Conservation (phyloP, 257 asterid genomes). For the Solanum okadae region DNA sequence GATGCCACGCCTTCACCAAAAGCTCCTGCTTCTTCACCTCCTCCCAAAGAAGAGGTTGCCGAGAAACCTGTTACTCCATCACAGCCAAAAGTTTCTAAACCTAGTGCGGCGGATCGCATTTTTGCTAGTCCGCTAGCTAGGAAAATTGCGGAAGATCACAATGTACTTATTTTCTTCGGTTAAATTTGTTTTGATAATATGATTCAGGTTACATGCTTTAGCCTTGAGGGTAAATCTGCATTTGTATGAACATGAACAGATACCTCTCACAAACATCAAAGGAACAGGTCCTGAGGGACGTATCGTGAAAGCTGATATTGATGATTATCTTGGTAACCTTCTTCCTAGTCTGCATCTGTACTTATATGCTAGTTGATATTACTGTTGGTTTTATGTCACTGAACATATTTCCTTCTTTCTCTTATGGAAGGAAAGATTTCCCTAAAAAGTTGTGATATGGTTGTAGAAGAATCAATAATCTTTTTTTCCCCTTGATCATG, state of each 20-base stretch:
- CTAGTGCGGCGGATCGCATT: slow-evolving; percentile 57
- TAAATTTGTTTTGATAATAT: neutral
- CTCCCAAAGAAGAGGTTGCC: slow-evolving; percentile 57
- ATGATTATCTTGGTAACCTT: slow-evolving; percentile 78
- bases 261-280: slow-evolving; percentile 64
- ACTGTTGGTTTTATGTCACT: neutral
- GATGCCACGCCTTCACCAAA: slow-evolving; percentile 56
- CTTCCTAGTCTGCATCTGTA: neutral
- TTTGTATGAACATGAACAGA: slow-evolving; percentile 31
- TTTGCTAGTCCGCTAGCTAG: slow-evolving; percentile 94
- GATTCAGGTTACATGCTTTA: neutral
- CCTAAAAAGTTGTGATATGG: neutral
- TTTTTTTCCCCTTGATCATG: slow-evolving; percentile 16
- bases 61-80: slow-evolving; percentile 43
- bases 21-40: slow-evolving; percentile 53
- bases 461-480: neutral
- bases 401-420: neutral
- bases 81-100: slow-evolving; percentile 55
- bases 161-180: slow-evolving; percentile 30
- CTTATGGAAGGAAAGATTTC: neutral
- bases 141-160: slow-evolving; percentile 77
- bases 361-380: neutral
- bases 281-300: slow-evolving; percentile 98
- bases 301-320: slow-evolving; percentile 91
- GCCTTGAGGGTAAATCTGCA: neutral